phyloP scores from a whole-genome alignment of 495 filamentous ascomycete species.

The Penicillium herquei region DNA sequence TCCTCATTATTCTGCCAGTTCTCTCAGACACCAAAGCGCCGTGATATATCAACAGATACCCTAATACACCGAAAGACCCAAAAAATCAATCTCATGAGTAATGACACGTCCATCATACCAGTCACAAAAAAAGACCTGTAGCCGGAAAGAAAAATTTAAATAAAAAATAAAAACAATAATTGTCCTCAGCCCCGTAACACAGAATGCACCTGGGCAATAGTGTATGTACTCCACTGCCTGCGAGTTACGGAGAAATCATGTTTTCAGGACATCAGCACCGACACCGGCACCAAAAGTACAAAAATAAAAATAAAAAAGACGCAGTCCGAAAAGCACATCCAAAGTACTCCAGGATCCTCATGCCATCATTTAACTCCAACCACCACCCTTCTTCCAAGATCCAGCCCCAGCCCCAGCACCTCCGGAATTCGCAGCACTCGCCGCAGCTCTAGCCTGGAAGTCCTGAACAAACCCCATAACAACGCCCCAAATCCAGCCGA shows the following conservation, averaged over 20 bases:
- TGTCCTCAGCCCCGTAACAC: neutral
- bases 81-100: constrained; percentile 14
- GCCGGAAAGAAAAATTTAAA: too few relatives aligned
- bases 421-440: constrained; percentile 18
- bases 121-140: too few relatives aligned
- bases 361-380: neutral
- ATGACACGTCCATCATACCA: neutral
- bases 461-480: constrained; percentile 56
- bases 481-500: constrained; percentile 54
- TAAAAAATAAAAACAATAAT: neutral
- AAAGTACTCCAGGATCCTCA: neutral
- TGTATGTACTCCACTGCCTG: too few relatives aligned
- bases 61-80: neutral
- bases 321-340: neutral
- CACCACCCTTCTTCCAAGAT: neutral
- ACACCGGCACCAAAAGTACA: neutral
- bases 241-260: too few relatives aligned
- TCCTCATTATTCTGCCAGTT: neutral
- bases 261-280: too few relatives aligned
- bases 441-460: constrained; percentile 36
- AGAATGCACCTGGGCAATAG: too few relatives aligned
- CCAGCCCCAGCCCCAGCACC: neutral
- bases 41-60: neutral
- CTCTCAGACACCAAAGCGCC: neutral
- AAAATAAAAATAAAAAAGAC: neutral